A percentile compares a stretch with the other conserved stretches of the same genome.
Conservation (phyloP, 345 rosid genomes). For the Hevea brasiliensis region DNA sequence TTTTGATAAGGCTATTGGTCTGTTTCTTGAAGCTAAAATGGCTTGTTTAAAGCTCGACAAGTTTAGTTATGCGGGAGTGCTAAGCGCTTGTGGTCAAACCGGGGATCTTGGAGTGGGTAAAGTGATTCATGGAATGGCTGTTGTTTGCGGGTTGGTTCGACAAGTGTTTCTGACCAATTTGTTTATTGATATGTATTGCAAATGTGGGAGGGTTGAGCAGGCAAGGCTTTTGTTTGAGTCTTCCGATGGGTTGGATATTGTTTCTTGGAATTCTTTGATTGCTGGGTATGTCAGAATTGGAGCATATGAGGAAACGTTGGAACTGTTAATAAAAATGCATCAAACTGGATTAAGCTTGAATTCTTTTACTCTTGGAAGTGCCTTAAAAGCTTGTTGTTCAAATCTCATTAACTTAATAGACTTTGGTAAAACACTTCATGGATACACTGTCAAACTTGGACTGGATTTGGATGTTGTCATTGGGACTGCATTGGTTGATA, state of each 20-base stretch:
- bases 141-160: conserved; percentile 36
- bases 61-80: conserved; percentile 49
- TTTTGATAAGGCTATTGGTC: conserved; percentile 26
- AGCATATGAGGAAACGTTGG: conserved; percentile 36
- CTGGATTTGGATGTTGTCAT: conserved; percentile 45
- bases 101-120: conserved; percentile 42
- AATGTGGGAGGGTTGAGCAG: conserved; percentile 41
- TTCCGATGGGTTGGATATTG: conserved; percentile 36
- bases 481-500: conserved; percentile 52
- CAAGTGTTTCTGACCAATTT: conserved; percentile 31
- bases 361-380: conserved; percentile 48
- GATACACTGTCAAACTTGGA: conserved; percentile 40
- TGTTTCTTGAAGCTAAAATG: conserved; percentile 40
- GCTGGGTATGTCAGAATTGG: conserved; percentile 45
- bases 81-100: conserved; percentile 40
- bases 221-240: conserved; percentile 46
- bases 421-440: conserved; percentile 47
- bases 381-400: conserved; percentile 43
- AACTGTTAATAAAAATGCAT: conserved; percentile 45
- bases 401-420: conserved; percentile 20
- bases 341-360: conserved; percentile 33
- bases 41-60: conserved; percentile 42
- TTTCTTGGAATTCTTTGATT: conserved; percentile 59
- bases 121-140: conserved; percentile 44
- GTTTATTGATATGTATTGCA: conserved; percentile 50